A percentile compares a stretch with the other conserved stretches of the same genome.
Evolutionary conservation across 2,329 filamentous ascomycete species (phyloP).

Genomic region (Ascochyta pisi): DNA sequence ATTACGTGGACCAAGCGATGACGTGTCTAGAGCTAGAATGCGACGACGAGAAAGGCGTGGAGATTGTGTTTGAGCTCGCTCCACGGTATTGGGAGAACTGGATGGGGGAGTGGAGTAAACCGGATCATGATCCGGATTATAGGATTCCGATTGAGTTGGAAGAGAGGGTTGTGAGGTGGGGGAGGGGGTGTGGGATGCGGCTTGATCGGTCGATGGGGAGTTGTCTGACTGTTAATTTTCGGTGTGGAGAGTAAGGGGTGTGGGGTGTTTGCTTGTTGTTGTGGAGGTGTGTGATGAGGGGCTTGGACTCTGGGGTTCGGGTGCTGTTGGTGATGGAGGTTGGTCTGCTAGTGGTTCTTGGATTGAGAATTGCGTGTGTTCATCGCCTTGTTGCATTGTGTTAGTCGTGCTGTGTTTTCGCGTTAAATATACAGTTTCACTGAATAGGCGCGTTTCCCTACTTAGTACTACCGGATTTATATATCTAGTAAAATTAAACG

Average conservation of each 20-base stretch:
- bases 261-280: too few species aligned
- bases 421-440: too few species aligned
- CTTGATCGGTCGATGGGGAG: slow-evolving; percentile 4
- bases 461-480: too few species aligned
- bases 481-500: too few species aligned
- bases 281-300: too few species aligned
- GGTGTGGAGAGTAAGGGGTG: neutral
- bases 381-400: too few species aligned
- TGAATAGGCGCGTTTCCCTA: too few species aligned
- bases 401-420: too few species aligned
- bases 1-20: slow-evolving; percentile 1
- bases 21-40: neutral
- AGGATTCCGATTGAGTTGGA: slow-evolving; percentile 8
- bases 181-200: slow-evolving; percentile 6
- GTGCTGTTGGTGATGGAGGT: too few species aligned
- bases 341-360: too few species aligned
- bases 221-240: slow-evolving; percentile 12
- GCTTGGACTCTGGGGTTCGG: too few species aligned
- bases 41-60: neutral
- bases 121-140: neutral
- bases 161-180: slow-evolving; percentile 7
- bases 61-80: slow-evolving; percentile 5
- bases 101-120: slow-evolving; percentile 13
- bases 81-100: slow-evolving; percentile 2
- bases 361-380: too few species aligned